Evolutionary conservation across 768 basidiomycete species (phyloP).

Genomic region (Rhodotorula toruloides): DNA sequence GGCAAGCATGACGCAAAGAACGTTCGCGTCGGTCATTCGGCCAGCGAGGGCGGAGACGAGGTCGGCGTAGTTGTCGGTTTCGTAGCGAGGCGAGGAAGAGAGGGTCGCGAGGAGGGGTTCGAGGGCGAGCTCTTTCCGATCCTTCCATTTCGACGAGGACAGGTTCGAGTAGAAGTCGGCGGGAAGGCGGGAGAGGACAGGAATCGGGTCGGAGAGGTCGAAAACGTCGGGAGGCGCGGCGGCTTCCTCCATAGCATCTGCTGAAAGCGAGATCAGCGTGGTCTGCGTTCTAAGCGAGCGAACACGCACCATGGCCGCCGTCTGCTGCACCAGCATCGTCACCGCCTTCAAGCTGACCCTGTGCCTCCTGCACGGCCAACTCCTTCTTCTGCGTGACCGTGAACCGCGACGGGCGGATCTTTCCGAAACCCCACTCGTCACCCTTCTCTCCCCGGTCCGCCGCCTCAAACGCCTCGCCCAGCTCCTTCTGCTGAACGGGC

Average conservation of each 20-base stretch:
- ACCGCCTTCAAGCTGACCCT: slow-evolving; percentile 51
- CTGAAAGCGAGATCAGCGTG: slow-evolving; percentile 43
- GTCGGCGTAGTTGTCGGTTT: slow-evolving; percentile 64
- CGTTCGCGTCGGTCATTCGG: slow-evolving; percentile 86
- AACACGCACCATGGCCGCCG: slow-evolving; percentile 1
- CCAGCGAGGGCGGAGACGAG: slow-evolving; percentile 68
- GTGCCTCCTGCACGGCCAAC: slow-evolving; percentile 46
- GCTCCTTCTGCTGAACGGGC: slow-evolving; percentile 91
- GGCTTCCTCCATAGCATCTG: slow-evolving; percentile 15
- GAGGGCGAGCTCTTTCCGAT: slow-evolving; percentile 76
- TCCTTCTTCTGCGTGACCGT: slow-evolving; percentile 75
- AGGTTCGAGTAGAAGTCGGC: slow-evolving; percentile 66
- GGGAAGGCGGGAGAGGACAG: slow-evolving; percentile 71
- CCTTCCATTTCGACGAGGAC: slow-evolving; percentile 95
- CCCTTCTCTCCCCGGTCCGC: slow-evolving; percentile 72
- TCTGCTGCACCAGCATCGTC: slow-evolving; percentile 47
- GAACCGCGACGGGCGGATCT: slow-evolving; percentile 59
- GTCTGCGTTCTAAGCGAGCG: not conserved
- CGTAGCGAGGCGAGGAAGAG: slow-evolving; percentile 65
- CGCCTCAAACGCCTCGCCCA: slow-evolving; percentile 74
- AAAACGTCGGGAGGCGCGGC: slow-evolving; percentile 59
- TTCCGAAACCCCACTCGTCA: slow-evolving; percentile 73
- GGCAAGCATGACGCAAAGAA: slow-evolving; percentile 87
- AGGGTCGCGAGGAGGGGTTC: slow-evolving; percentile 73
- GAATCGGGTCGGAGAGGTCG: slow-evolving; percentile 70